Evolutionary conservation across 1,139 yeast species (phyloP).

Genomic region (Sugiyamaella xylanicola): DNA sequence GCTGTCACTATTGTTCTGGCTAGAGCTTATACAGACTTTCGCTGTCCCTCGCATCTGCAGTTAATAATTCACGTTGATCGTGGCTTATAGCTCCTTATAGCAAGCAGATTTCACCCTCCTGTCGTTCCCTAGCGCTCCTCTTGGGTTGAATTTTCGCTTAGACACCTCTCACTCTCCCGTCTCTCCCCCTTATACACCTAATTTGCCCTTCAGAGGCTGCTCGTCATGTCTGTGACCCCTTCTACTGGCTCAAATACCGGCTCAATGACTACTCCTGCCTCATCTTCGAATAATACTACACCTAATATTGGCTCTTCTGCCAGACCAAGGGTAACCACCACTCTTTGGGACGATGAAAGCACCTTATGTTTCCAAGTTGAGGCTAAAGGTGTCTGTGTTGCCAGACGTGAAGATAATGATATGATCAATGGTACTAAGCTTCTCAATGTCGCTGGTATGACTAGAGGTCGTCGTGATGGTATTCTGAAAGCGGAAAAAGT

Average conservation of each 20-base stretch:
- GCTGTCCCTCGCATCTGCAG: too few relatives aligned
- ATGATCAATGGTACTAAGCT: conserved; percentile 94
- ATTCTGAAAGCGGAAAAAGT: conserved; percentile 81
- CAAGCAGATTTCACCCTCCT: too few relatives aligned
- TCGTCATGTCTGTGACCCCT: conserved; percentile 6
- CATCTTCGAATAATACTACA: conserved; percentile 5
- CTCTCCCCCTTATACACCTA: not conserved
- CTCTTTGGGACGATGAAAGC: conserved; percentile 95
- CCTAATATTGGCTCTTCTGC: conserved; percentile 15
- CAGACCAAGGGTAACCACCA: conserved; percentile 78
- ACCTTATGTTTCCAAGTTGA: conserved; percentile 93
- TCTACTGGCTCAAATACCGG: conserved; percentile 10
- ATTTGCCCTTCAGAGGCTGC: not conserved
- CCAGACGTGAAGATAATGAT: conserved; percentile 84
- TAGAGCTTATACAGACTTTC: too few relatives aligned
- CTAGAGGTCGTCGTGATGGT: conserved; percentile 94
- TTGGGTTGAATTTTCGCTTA: not conserved
- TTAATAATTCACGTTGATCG: not conserved
- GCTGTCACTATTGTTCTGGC: not conserved
- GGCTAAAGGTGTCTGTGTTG: conserved; percentile 84
- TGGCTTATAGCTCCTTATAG: not conserved
- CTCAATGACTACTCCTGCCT: conserved; percentile 14
- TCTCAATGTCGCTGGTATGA: conserved; percentile 87
- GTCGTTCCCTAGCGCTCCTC: too few relatives aligned
- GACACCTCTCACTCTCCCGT: not conserved